Evolutionary conservation across 1,284 basidiomycete species (phyloP), one percentile per base, ranked within the genome.

Genomic region (Abortiporus biennis): DNA sequence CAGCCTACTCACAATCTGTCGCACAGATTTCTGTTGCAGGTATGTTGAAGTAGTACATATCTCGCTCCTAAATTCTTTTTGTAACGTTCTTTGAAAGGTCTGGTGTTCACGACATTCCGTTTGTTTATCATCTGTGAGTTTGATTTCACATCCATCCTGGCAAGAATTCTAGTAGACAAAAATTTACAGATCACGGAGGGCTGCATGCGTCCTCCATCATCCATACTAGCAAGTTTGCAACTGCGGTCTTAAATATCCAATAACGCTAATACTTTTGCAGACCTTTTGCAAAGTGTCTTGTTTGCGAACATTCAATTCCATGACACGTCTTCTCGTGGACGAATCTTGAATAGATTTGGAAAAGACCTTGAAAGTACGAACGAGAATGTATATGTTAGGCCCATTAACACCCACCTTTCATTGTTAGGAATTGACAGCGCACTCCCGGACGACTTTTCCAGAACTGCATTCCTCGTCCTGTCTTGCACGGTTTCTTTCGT

Each of bases 331-430:
- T 89, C 85, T 38, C 78, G 90, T 35, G 92, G 92, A 5, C 78
- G 91, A 11, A 66, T 94, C 5, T 65, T 94, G 29, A 94, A 95
- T 58, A 74, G 92, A 29, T 95, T 96, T 54, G 90, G 92, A 31
- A 95, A 96, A 60, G 93, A 96, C 58, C 89, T 95, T 46, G 92
- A 96, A 68, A 87, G 83, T 80, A n/a, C n/a, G n/a, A n/a, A n/a
- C n/a, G n/a, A n/a, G n/a, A n/a, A n/a, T n/a, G n/a, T n/a, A n/a
- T n/a, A n/a, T n/a, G n/a, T n/a, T n/a, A n/a, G n/a, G n/a, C n/a
- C n/a, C n/a, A n/a, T n/a, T n/a, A n/a, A n/a, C n/a, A n/a, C n/a
- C n/a, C n/a, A n/a, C n/a, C n/a, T n/a, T n/a, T n/a, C n/a, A n/a
- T n/a, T n/a, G n/a, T n/a, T n/a, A n/a, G n/a, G n/a, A n/a, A 80